These are phyloP conservation scores for Sanghuangporus sanghuang DNA, from an alignment of 1,284 basidiomycete genomes.

Conservation along the genomic window DNA sequence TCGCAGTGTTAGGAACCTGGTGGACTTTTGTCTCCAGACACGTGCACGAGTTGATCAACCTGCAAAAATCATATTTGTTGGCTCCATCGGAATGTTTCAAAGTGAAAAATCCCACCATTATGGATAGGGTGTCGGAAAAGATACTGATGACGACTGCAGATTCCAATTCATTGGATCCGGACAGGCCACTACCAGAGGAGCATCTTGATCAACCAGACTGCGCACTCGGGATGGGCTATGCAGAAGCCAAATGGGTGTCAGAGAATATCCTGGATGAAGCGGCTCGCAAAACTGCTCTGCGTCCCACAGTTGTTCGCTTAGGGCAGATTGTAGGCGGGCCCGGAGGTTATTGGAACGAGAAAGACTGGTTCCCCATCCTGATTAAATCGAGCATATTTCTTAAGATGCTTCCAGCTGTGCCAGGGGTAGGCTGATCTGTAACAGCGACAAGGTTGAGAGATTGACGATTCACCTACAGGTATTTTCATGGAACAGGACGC, in stretches of 20 bases:
- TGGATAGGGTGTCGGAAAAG: neutral
- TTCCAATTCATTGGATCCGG: neutral
- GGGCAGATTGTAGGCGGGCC: constrained; percentile 13
- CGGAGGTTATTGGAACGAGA: constrained; percentile 7
- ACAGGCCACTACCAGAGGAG: neutral
- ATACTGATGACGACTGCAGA: neutral
- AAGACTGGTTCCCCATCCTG: constrained; percentile 19
- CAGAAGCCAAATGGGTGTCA: constrained; percentile 59
- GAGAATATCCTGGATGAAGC: constrained; percentile 20
- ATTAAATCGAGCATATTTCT: constrained; percentile 14
- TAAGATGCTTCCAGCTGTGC: constrained; percentile 8
- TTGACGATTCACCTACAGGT: neutral
- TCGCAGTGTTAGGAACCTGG: constrained; percentile 32
- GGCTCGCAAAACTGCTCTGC: constrained; percentile 21
- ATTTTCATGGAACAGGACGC: neutral
- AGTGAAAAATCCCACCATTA: neutral
- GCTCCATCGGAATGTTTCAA: constrained; percentile 16
- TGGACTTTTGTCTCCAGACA: constrained; percentile 21
- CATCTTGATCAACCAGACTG: neutral
- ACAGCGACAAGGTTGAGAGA: neutral
- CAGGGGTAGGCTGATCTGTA: constrained; percentile 23
- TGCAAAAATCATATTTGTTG: constrained; percentile 20
- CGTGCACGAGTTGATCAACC: constrained; percentile 15
- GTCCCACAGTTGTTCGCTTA: constrained; percentile 13
- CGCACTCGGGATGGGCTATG: constrained; percentile 37